phyloP scores from a whole-genome alignment of 108 stramenopile genomes.

The Hondaea fermentalgiana region DNA sequence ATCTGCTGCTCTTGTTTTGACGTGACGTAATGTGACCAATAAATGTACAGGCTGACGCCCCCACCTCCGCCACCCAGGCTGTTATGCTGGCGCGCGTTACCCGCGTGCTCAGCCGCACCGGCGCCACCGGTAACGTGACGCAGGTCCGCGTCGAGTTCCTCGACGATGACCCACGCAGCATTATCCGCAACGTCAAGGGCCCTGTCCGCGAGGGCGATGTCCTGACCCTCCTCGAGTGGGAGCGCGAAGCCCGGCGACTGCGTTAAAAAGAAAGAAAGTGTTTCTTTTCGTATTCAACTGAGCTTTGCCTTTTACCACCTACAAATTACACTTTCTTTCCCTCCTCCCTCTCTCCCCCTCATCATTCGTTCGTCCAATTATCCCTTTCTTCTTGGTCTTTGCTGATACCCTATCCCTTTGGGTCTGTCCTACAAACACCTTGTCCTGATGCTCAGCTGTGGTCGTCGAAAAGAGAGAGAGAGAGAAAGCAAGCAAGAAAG shows the following conservation, averaged over 20 bases:
- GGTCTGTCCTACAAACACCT: too few species aligned
- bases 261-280: constrained; percentile 61
- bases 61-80: not conserved
- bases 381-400: too few species aligned
- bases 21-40: not conserved
- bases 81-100: constrained; percentile 55
- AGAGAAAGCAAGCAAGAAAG: too few species aligned
- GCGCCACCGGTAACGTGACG: constrained; percentile 99
- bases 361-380: too few species aligned
- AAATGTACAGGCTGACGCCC: constrained; percentile 11
- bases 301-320: not conserved
- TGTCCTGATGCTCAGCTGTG: too few species aligned
- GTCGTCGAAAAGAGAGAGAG: too few species aligned
- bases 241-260: constrained; percentile 96
- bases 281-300: not conserved
- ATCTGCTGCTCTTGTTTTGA: not conserved
- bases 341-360: too few species aligned
- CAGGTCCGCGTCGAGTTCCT: constrained; percentile 99
- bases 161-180: constrained; percentile 84
- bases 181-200: constrained; percentile 99
- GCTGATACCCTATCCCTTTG: too few species aligned
- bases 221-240: constrained; percentile 97
- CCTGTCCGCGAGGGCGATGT: constrained; percentile 98
- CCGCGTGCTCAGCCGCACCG: constrained; percentile 95
- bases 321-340: too few species aligned